Base-by-base conservation (phyloP, 306 rosid species). In the Arachis stenosperma region DNA sequence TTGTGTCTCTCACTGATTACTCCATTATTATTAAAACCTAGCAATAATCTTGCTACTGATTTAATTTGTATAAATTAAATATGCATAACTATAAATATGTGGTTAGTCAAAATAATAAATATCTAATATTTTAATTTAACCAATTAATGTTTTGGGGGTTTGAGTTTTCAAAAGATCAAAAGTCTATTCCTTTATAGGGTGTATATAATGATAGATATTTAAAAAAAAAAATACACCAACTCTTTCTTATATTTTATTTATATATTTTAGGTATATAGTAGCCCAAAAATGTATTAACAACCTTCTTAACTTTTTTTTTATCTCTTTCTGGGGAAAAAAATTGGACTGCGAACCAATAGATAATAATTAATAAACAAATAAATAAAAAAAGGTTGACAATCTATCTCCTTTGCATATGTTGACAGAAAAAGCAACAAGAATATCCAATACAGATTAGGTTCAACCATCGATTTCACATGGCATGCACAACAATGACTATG, bases 401-500 rank as follows among this genome's bases (percentile, higher is more conserved):
- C n/a, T 71, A 77, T 67, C 55, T 9, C 61, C 29, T 71, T 58
- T 66, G 52, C 67, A 29, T 41, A 47, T 68, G 14, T 62, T 62
- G 73, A 62, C 61, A 67, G 50, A 61, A 61, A 58, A 70, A 30
- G 42, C 50, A 64, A 60, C 68, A 60, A 73, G 48, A 64, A 70
- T 74, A 83, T 70, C 69, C 75, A 71, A 77, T 7, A 12, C 4
- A 14, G 71, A 78, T 81, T 51, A 46, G 63, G 14, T 62, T 57
- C 46, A 77, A 72, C 77, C 27, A 77, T 73, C 74, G 50, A 58
- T n/a, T 78, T 71, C 86, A 83, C 86, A 83, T 79, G 86, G 75
- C 73, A 17, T 69, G 39, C 70, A 77, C 63, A 67, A 67, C 73
- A 43, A 71, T 43, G 67, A 77, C 65, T 68, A 15, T 33, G 60